Percentiles rank a stretch among this genome's conserved stretches.
These are phyloP conservation scores for Phalaenopsis aphrodite DNA, from an alignment of 106 monocot species.

Conservation along the genomic window DNA sequence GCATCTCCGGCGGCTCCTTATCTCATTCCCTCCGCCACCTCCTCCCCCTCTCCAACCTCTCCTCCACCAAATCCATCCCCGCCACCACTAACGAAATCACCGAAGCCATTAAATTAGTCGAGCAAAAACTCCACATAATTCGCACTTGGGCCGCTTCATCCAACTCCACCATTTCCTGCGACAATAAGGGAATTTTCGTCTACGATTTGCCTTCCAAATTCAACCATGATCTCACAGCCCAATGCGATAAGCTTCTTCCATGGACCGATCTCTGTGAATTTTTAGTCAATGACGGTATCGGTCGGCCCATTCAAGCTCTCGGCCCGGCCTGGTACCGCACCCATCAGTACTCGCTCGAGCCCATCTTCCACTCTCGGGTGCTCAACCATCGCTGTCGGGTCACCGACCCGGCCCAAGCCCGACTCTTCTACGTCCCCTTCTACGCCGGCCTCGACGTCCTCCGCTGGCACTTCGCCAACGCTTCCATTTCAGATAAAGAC, in stretches of 20 bases:
- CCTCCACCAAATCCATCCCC: not conserved
- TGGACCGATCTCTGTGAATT: constrained; percentile 48
- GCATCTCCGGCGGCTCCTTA: constrained; percentile 35
- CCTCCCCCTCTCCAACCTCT: not conserved
- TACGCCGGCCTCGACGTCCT: constrained; percentile 49
- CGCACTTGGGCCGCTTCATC: constrained; percentile 17
- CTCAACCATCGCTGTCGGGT: constrained; percentile 36
- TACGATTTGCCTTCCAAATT: constrained; percentile 51
- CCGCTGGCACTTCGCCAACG: constrained; percentile 53
- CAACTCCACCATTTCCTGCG: constrained; percentile 1
- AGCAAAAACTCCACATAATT: constrained; percentile 11
- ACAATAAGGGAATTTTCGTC: constrained; percentile 33
- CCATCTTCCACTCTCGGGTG: constrained; percentile 37
- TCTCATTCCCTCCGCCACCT: not conserved
- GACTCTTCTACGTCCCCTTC: constrained; percentile 54
- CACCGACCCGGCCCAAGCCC: constrained; percentile 17
- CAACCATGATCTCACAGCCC: constrained; percentile 30
- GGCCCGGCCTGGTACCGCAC: constrained; percentile 39
- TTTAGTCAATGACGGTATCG: constrained; percentile 35
- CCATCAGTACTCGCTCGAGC: constrained; percentile 61
- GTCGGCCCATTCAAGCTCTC: constrained; percentile 17
- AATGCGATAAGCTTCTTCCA: constrained; percentile 29
- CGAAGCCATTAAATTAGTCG: constrained; percentile 17
- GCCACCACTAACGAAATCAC: not conserved
- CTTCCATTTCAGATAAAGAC: constrained; percentile 28